Evolutionary conservation across 208 protist genomes (phyloP), one percentile per base, ranked within the genome.

Genomic region (Crithidia mellificae): DNA sequence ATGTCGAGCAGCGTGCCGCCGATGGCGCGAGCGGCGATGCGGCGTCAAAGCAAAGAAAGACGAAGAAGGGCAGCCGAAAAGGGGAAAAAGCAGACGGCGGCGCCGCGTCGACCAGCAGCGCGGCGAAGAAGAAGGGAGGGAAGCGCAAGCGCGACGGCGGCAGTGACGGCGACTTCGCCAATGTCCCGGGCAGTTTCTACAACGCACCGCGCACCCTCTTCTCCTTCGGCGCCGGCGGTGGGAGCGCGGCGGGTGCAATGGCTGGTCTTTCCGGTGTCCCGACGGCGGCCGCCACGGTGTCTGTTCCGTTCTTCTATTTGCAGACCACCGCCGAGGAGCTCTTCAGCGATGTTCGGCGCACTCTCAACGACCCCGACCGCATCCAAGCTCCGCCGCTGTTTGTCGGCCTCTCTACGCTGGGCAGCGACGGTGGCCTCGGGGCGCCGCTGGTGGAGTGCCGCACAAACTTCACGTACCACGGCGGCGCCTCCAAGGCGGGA

Each of bases 351-450:
- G 30, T 92, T 36, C 68, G 69, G 22, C 63, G 57, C 19, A 64
- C 77, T 12, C 76, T 95, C n/a, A 73, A 88, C 50, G 87, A 95
- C 70, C 84, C 81, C 2, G 78, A 93, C 68, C 85, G 87, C 71
- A 93, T 93, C 61, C 90, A 95, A 41, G 85, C 85, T 6, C 90
- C 90, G n/a, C 83, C 81, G 20, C 66, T 95, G 17, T 95, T 89
- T 73, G 83, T 92, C 15, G 90, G 84, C 0, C 67, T 95, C 57
- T 64, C 47, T 20, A 59, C 54, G 0, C 47, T 65, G 9, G 50
- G 5, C 58, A 57, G 19, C 36, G 44, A 55, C 8, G 27, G 38
- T n/a, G 44, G 15, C 1, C 46, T n/a, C 19, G 49, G 51, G 7
- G 2, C 27, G 39, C 22, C 55, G 9, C 29, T 44, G 5, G 72